Evolutionary conservation across 164 flowering plant genomes (phyloP).

Genomic region (Vitis riparia): DNA sequence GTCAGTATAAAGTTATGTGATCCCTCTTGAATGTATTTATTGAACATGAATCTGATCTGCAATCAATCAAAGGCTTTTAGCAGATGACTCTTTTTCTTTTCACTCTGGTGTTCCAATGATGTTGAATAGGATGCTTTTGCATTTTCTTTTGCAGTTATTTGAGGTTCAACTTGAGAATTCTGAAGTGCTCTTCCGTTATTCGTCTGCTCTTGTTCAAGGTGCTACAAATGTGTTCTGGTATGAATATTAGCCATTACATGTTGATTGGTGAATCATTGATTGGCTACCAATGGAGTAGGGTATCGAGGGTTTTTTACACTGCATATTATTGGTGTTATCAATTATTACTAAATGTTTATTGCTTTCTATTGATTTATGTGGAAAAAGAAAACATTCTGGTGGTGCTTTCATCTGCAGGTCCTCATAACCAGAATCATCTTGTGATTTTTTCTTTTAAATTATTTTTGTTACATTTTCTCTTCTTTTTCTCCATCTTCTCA

Average conservation of each 20-base stretch:
- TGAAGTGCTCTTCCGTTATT: constrained; percentile 81
- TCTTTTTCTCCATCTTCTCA: not conserved
- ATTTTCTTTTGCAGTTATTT: constrained; percentile 64
- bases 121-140: constrained; percentile 4
- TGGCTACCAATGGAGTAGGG: not conserved
- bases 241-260: constrained; percentile 8
- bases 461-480: not conserved
- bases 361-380: too few relatives aligned
- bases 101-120: not conserved
- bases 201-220: constrained; percentile 97
- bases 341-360: too few relatives aligned
- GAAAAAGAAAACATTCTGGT: too few relatives aligned
- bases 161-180: constrained; percentile 78
- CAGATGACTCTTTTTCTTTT: not conserved
- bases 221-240: constrained; percentile 98
- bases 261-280: not conserved
- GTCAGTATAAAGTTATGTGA: not conserved
- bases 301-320: not conserved
- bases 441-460: too few relatives aligned
- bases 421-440: too few relatives aligned
- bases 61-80: not conserved
- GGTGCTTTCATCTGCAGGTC: too few relatives aligned
- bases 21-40: not conserved
- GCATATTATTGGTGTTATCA: not conserved
- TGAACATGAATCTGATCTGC: not conserved